phyloP scores from a whole-genome alignment of 192 early-diverging fungal species.

The Mortierella claussenii region DNA sequence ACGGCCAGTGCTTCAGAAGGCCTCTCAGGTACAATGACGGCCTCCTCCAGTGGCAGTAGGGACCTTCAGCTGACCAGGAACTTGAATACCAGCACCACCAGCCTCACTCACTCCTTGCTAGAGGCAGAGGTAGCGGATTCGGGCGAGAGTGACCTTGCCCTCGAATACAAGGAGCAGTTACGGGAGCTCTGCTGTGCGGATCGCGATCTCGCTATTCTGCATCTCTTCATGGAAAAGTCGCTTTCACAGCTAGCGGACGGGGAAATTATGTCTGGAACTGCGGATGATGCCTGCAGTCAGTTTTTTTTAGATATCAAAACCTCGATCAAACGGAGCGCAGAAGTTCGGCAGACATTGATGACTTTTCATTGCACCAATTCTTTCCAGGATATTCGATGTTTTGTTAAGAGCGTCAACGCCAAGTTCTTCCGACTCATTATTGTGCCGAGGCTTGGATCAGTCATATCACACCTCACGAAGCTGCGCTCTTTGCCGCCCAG shows the following conservation, averaged over 20 bases:
- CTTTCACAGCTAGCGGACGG: conserved; percentile 58
- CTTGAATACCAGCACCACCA: conserved; percentile 32
- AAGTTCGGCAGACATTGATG: conserved; percentile 31
- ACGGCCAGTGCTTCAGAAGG: not conserved
- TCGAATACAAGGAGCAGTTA: conserved; percentile 41
- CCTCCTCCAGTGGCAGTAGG: not conserved
- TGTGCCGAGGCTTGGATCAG: conserved; percentile 56
- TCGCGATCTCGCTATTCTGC: conserved; percentile 59
- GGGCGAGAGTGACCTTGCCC: conserved; percentile 19
- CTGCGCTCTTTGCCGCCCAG: conserved; percentile 43
- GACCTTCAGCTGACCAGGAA: conserved; percentile 27
- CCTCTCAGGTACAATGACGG: not conserved
- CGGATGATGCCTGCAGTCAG: conserved; percentile 45
- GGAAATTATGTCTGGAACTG: conserved; percentile 53
- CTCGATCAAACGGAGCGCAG: conserved; percentile 38
- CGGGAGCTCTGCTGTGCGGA: conserved; percentile 45
- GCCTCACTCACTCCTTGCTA: conserved; percentile 30
- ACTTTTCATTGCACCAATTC: conserved; percentile 53
- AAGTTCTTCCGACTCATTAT: conserved; percentile 60
- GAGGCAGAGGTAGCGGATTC: conserved; percentile 14
- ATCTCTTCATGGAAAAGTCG: conserved; percentile 63
- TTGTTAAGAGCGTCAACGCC: conserved; percentile 63
- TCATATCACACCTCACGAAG: conserved; percentile 54
- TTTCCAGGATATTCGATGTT: conserved; percentile 62
- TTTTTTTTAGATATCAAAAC: conserved; percentile 53